phyloP scores from a whole-genome alignment of 2,329 filamentous ascomycete genomes.

The Fusarium tupiense region DNA sequence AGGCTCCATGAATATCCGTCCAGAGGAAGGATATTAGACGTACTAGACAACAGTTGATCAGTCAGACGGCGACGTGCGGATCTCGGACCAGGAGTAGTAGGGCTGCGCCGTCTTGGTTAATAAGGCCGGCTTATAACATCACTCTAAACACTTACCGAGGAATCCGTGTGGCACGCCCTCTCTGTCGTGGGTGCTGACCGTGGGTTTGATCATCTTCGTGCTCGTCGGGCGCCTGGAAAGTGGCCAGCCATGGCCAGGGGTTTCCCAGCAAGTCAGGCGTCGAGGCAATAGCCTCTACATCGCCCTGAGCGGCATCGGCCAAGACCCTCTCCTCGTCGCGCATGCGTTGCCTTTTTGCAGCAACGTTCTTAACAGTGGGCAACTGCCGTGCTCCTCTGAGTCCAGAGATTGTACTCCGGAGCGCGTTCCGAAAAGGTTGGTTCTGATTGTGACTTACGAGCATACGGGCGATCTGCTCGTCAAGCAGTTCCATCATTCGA shows the following conservation, averaged over 20 bases:
- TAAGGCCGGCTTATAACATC: background rate
- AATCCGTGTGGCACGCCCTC: conserved; percentile 16
- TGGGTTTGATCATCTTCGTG: background rate
- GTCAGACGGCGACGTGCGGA: conserved; percentile 10
- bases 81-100: background rate
- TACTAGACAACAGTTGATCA: conserved; percentile 2
- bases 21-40: background rate
- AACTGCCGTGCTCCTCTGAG: background rate
- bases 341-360: background rate
- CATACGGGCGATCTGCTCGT: conserved; percentile 41
- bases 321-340: background rate
- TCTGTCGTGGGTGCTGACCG: background rate
- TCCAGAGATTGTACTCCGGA: background rate
- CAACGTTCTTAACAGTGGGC: conserved; percentile 15
- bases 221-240: background rate
- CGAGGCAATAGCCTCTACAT: background rate
- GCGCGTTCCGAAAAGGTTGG: background rate
- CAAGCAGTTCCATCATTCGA: conserved; percentile 43
- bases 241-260: conserved; percentile 18
- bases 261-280: background rate
- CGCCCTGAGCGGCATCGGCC: background rate
- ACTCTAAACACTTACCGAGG: background rate
- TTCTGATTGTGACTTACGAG: background rate
- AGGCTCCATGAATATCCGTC: background rate
- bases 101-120: conserved; percentile 13